Base-by-base conservation (phyloP, 2,329 filamentous ascomycete species). In the Phialophora verrucosa region DNA sequence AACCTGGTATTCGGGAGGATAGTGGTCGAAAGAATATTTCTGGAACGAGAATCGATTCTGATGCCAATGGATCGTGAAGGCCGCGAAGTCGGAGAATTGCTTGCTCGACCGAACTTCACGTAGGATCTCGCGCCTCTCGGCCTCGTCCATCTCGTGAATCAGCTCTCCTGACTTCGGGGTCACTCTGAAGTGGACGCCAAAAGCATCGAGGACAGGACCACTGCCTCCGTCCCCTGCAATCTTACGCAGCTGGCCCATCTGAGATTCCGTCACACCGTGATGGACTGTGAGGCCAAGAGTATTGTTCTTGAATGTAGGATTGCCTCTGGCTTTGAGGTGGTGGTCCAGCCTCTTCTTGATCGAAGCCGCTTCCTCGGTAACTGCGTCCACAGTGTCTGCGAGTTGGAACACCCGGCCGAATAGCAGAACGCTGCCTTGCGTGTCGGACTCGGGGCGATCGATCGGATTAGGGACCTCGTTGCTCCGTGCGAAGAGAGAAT, bases 31-130 rank as follows among this genome's bases (percentile, higher is more conserved):
- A 7, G 55, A 58, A 35, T 58, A 58, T 25, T 29, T 42, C 25
- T 58, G 55, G 55, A 58, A 58, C 23, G 55, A 25, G 38, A 14
- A 58, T 23, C 55, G 55, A 35, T 58, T 58, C 38, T 42, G 32
- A 23, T 58, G 55, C 55, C 55, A 58, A 35, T 58, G 55, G 55
- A 58, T 58, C 38, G 55, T 58, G 35, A 58, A 58, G 12, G 55
- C 55, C 55, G n/a, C 32, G 35, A 58, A 58, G 55, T 58, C 55
- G 12, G 35, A 29, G 55, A 47, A 58, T 10, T 58, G 55, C 38
- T 58, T 58, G 3, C 55, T 35, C 3, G 32, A 27, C 8, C 55
- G 55, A 8, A 60, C 47, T 23, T 60, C 58, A 17, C 58, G 44
- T 6, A 60, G 44, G n/a, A 60, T 60, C 27, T 60, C 58, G 4